phyloP scores from a whole-genome alignment of 2,329 filamentous ascomycete genomes.

The Thermothelomyces thermophilus region DNA sequence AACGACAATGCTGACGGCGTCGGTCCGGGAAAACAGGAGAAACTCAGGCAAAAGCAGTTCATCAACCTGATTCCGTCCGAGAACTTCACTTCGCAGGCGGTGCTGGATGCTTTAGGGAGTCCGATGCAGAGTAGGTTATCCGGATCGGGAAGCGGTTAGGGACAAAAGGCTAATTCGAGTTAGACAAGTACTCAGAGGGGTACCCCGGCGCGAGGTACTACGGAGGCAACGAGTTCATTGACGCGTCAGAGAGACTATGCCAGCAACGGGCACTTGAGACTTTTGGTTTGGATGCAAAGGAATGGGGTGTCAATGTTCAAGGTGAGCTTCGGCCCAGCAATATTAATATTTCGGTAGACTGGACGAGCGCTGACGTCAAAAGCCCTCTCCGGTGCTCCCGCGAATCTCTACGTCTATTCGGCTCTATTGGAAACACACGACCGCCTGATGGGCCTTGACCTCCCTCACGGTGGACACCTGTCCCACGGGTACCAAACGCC shows the following conservation, averaged over 20 bases:
- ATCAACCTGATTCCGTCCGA: constrained; percentile 96
- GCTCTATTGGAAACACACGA: constrained; percentile 90
- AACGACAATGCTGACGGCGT: not conserved
- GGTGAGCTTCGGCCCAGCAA: constrained; percentile 42
- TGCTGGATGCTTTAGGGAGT: constrained; percentile 84
- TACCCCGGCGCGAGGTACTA: constrained; percentile 97
- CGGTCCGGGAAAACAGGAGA: constrained; percentile 59
- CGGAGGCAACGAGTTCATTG: constrained; percentile 93
- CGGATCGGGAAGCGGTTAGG: not conserved
- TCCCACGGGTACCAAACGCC: constrained; percentile 97
- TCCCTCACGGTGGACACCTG: constrained; percentile 92
- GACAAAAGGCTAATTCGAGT: constrained; percentile 25
- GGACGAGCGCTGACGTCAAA: constrained; percentile 13
- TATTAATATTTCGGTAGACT: too few relatives aligned
- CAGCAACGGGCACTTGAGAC: constrained; percentile 84
- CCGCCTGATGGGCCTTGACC: constrained; percentile 91
- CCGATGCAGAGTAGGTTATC: constrained; percentile 79
- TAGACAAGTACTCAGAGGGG: constrained; percentile 97
- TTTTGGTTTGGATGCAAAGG: constrained; percentile 72
- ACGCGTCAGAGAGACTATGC: constrained; percentile 81
- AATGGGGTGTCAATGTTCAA: constrained; percentile 98
- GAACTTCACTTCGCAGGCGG: constrained; percentile 91
- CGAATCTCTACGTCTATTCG: constrained; percentile 91
- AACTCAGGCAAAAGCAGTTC: constrained; percentile 92
- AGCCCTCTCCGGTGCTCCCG: constrained; percentile 69